Percentiles rank a stretch among this genome's conserved stretches.
phyloP scores from a whole-genome alignment of 2,329 filamentous ascomycete species.

The Cadophora malorum region DNA sequence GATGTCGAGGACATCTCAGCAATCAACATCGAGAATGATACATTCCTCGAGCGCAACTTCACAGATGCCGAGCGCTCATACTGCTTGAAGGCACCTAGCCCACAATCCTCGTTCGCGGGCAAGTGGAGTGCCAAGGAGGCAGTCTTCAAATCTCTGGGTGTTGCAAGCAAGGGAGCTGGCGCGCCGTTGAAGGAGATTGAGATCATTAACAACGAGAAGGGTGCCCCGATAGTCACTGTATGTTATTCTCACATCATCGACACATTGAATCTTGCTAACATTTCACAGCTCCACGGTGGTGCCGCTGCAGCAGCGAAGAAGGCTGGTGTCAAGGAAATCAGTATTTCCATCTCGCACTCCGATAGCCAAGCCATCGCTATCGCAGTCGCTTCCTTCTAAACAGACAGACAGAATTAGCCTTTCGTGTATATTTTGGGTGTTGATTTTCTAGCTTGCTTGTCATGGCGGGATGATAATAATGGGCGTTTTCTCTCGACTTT shows the following conservation, averaged over 20 bases:
- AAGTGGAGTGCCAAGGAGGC: constrained; percentile 98
- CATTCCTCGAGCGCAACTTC: constrained; percentile 95
- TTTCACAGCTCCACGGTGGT: constrained; percentile 77
- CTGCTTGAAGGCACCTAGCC: constrained; percentile 79
- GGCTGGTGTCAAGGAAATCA: constrained; percentile 86
- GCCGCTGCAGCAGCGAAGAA: constrained; percentile 84
- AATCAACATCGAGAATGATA: constrained; percentile 92
- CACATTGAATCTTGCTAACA: constrained; percentile 23
- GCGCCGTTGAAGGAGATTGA: constrained; percentile 95
- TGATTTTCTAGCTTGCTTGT: neutral
- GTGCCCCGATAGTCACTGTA: constrained; percentile 85
- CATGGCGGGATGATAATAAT: constrained; percentile 7
- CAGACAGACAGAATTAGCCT: constrained; percentile 9
- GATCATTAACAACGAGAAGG: constrained; percentile 79
- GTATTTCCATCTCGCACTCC: constrained; percentile 94
- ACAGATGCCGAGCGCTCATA: constrained; percentile 84
- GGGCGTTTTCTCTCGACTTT: constrained; percentile 14
- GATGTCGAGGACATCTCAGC: constrained; percentile 89
- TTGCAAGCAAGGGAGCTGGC: constrained; percentile 84
- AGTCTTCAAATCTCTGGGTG: constrained; percentile 95
- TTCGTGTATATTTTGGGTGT: constrained; percentile 29
- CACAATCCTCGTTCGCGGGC: constrained; percentile 90
- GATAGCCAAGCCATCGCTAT: constrained; percentile 94
- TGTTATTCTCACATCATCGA: constrained; percentile 49
- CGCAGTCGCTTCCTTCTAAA: constrained; percentile 80